phyloP scores from a whole-genome alignment of 148 eudicot species.

The Camellia granthamiana region DNA sequence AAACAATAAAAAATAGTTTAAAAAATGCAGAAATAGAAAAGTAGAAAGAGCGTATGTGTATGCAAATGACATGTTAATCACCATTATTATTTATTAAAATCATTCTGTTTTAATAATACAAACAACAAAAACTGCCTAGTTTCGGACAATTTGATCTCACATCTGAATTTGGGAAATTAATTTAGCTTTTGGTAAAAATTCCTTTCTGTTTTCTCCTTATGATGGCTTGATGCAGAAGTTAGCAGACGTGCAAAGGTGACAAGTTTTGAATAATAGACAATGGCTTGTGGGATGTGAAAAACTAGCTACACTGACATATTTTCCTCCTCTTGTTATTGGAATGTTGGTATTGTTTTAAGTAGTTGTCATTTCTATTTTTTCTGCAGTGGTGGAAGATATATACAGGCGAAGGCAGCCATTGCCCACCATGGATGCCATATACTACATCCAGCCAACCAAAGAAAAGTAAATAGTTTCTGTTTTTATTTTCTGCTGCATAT shows the following conservation, averaged over 20 bases:
- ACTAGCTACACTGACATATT: neutral
- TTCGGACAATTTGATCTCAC: neutral
- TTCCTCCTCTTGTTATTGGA: neutral
- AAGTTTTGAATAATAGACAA: neutral
- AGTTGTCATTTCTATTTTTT: conserved; percentile 14
- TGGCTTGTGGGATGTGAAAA: neutral
- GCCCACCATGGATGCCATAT: conserved; percentile 91
- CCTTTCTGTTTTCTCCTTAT: neutral
- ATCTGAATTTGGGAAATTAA: neutral
- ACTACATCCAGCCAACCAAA: conserved; percentile 86
- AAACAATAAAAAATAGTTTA: too few species aligned
- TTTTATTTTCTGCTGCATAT: conserved; percentile 3
- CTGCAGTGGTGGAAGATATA: conserved; percentile 96
- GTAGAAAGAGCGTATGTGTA: neutral
- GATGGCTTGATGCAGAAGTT: neutral
- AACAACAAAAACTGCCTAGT: neutral
- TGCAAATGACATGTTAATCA: neutral
- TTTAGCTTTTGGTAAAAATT: neutral
- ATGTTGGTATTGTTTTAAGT: neutral
- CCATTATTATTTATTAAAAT: neutral
- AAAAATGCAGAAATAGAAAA: too few species aligned
- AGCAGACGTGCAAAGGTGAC: neutral
- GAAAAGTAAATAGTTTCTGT: conserved; percentile 55
- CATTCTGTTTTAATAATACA: neutral
- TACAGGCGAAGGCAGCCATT: conserved; percentile 85